Conservation (phyloP, 2,329 filamentous ascomycete genomes). For the Pestalotiopsis sp. region DNA sequence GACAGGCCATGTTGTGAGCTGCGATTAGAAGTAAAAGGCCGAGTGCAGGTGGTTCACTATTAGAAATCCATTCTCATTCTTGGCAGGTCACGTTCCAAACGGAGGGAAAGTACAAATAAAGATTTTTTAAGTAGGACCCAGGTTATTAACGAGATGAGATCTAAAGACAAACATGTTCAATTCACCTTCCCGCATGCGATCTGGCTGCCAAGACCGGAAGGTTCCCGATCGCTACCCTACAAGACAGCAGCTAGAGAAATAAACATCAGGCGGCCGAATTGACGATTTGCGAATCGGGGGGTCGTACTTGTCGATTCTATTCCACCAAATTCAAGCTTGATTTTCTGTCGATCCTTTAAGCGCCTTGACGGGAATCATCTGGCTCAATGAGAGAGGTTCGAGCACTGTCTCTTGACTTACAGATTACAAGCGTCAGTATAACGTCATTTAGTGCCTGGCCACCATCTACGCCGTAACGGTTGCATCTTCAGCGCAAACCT, state of each 20-base stretch:
- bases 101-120: not conserved
- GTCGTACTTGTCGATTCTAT: too few relatives aligned
- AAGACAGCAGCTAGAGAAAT: not conserved
- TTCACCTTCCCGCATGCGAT: constrained; percentile 3
- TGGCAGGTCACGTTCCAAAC: not conserved
- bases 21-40: not conserved
- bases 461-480: not conserved
- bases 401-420: not conserved
- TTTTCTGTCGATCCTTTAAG: not conserved
- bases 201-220: constrained; percentile 12
- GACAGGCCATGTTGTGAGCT: not conserved
- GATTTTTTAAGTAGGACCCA: not conserved
- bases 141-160: not conserved
- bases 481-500: not conserved
- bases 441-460: not conserved
- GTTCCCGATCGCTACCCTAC: not conserved
- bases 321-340: not conserved
- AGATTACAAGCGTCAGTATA: not conserved
- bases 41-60: not conserved
- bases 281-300: not conserved
- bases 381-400: not conserved
- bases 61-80: not conserved
- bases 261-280: not conserved
- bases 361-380: not conserved
- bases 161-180: not conserved